phyloP scores from a whole-genome alignment of 1,139 yeast species.

The Yamadazyma dendronema region DNA sequence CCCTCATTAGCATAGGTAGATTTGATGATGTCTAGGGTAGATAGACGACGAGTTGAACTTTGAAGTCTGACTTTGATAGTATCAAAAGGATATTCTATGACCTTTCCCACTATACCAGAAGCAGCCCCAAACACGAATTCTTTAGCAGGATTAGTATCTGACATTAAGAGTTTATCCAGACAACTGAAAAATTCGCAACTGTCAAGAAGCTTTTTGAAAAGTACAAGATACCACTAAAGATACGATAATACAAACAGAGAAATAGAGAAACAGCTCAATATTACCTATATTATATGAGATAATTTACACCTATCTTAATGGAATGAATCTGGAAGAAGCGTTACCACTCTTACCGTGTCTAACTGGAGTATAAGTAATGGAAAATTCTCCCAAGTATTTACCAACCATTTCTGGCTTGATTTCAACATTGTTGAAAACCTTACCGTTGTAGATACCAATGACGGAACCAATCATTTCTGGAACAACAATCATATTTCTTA shows the following conservation, averaged over 20 bases:
- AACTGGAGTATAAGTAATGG: conserved; percentile 99
- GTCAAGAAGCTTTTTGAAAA: background rate
- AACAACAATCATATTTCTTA: conserved; percentile 97
- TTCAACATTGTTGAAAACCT: conserved; percentile 98
- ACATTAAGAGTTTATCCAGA: conserved; percentile 1
- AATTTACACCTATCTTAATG: conserved; percentile 40
- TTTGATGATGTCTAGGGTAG: conserved; percentile 60
- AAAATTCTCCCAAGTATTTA: conserved; percentile 99
- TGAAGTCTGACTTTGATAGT: conserved; percentile 89
- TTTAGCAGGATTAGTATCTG: conserved; percentile 24
- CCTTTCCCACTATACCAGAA: conserved; percentile 81
- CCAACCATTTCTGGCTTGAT: conserved; percentile 99
- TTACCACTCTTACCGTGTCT: conserved; percentile 99
- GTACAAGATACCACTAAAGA: background rate
- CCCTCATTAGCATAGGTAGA: conserved; percentile 70
- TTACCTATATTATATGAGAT: conserved; percentile 2
- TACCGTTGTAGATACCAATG: conserved; percentile 99
- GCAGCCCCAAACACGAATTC: conserved; percentile 49
- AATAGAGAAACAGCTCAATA: background rate
- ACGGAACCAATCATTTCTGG: conserved; percentile 99
- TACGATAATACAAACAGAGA: background rate
- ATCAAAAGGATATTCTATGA: conserved; percentile 89
- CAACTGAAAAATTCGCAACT: conserved; percentile 4
- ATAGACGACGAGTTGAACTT: conserved; percentile 43
- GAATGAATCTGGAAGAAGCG: conserved; percentile 83